phyloP scores from a whole-genome alignment of 192 early-diverging fungal species.

The Gamsiella multidivaricata region DNA sequence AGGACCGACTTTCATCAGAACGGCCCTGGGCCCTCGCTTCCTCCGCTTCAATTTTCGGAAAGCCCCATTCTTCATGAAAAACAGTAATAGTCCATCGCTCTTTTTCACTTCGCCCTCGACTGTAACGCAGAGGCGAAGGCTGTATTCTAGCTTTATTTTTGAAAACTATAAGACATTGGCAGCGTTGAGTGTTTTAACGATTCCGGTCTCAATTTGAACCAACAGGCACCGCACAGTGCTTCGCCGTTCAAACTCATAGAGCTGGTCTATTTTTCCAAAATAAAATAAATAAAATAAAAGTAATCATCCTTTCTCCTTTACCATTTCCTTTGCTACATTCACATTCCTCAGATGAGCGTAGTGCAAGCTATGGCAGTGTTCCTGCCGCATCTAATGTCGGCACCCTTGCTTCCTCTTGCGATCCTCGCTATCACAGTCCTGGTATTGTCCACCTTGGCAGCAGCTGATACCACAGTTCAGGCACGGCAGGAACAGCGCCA shows the following conservation, averaged over 20 bases:
- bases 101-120: background rate
- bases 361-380: constrained; percentile 6
- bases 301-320: background rate
- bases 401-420: constrained; percentile 33
- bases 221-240: too few species aligned
- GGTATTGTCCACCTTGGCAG: constrained; percentile 28
- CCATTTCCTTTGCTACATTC: background rate
- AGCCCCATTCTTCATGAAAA: constrained; percentile 51
- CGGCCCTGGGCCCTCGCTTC: constrained; percentile 3
- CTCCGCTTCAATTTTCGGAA: constrained; percentile 33
- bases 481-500: constrained; percentile 35
- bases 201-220: too few species aligned
- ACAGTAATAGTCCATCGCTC: background rate
- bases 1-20: constrained; percentile 22
- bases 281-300: background rate
- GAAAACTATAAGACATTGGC: too few species aligned
- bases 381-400: constrained; percentile 35
- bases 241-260: too few species aligned
- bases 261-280: background rate
- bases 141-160: too few species aligned
- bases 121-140: too few species aligned
- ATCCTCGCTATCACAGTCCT: constrained; percentile 32
- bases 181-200: too few species aligned
- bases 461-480: constrained; percentile 50
- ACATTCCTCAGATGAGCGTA: constrained; percentile 16